Conservation (phyloP, 2,329 filamentous ascomycete species). For the Diaporthe sp. region DNA sequence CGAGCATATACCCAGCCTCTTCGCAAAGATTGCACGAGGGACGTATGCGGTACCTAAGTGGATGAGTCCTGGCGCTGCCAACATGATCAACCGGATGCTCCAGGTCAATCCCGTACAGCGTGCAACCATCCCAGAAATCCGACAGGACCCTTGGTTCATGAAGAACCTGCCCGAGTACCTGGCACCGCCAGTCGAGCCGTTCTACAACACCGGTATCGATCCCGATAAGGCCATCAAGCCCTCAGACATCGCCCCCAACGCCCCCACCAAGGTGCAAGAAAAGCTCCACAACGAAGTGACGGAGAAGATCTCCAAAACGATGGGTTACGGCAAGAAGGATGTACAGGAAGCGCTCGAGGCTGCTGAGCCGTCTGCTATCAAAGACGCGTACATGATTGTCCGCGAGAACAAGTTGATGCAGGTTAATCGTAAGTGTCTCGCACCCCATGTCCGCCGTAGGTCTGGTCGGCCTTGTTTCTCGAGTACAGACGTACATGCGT, state of each 20-base stretch:
- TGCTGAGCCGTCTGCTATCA: slow-evolving; percentile 96
- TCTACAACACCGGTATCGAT: slow-evolving; percentile 93
- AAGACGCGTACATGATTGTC: slow-evolving; percentile 98
- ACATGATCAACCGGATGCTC: slow-evolving; percentile 91
- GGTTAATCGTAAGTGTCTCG: slow-evolving; percentile 80
- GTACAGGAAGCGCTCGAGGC: slow-evolving; percentile 94
- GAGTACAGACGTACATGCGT: neutral
- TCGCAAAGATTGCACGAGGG: slow-evolving; percentile 96
- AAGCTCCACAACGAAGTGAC: slow-evolving; percentile 93
- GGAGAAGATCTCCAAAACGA: slow-evolving; percentile 95
- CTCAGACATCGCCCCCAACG: slow-evolving; percentile 83
- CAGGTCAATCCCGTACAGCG: slow-evolving; percentile 95
- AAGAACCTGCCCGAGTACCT: slow-evolving; percentile 90
- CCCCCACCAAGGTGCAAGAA: slow-evolving; percentile 83
- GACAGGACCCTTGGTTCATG: slow-evolving; percentile 93
- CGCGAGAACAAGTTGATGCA: slow-evolving; percentile 98
- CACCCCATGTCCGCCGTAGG: neutral
- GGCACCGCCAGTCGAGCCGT: slow-evolving; percentile 88
- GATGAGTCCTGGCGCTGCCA: slow-evolving; percentile 86
- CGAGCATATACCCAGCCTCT: slow-evolving; percentile 96
- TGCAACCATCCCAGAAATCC: slow-evolving; percentile 93
- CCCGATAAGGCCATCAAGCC: slow-evolving; percentile 92
- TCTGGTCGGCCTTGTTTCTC: slow-evolving; percentile 15
- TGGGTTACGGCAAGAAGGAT: slow-evolving; percentile 96
- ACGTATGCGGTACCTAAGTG: slow-evolving; percentile 94